phyloP scores from a whole-genome alignment of 2,329 filamentous ascomycete genomes.

The Xylariaceae sp. region DNA sequence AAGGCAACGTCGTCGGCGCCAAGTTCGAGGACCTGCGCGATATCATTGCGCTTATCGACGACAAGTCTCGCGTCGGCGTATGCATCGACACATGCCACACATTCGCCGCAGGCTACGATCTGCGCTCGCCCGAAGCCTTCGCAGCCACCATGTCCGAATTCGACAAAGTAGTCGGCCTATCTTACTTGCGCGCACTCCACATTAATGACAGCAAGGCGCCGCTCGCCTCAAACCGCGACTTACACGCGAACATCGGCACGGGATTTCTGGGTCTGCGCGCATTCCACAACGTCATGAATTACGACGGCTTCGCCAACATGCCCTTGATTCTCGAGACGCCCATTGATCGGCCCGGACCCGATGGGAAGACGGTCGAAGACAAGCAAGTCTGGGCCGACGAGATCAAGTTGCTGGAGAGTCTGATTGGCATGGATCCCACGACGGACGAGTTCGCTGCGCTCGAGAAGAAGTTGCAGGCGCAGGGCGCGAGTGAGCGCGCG shows the following conservation, averaged over 20 bases:
- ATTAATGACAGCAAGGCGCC: slow-evolving; percentile 96
- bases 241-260: slow-evolving; percentile 95
- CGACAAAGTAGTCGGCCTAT: slow-evolving; percentile 67
- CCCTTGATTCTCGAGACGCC: slow-evolving; percentile 98
- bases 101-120: slow-evolving; percentile 89
- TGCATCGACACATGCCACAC: slow-evolving; percentile 97
- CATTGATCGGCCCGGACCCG: slow-evolving; percentile 63
- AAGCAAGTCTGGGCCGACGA: slow-evolving; percentile 83
- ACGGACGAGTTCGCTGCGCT: slow-evolving; percentile 64
- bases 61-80: slow-evolving; percentile 82
- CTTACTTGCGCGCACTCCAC: slow-evolving; percentile 81
- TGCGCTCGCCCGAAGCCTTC: slow-evolving; percentile 71
- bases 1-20: slow-evolving; percentile 80
- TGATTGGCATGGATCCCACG: slow-evolving; percentile 78
- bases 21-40: slow-evolving; percentile 81
- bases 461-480: slow-evolving; percentile 59
- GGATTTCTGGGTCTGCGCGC: slow-evolving; percentile 86
- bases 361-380: slow-evolving; percentile 68
- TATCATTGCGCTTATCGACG: slow-evolving; percentile 72
- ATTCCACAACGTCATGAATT: slow-evolving; percentile 89
- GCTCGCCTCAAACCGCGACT: slow-evolving; percentile 70
- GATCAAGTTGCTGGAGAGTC: slow-evolving; percentile 86
- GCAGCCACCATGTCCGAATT: slow-evolving; percentile 68
- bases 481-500: slow-evolving; percentile 65
- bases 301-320: slow-evolving; percentile 65